Percentiles rank a stretch among this genome's conserved stretches.
phyloP scores from a whole-genome alignment of 148 eudicot genomes.

The Rhododendron williamsianum region DNA sequence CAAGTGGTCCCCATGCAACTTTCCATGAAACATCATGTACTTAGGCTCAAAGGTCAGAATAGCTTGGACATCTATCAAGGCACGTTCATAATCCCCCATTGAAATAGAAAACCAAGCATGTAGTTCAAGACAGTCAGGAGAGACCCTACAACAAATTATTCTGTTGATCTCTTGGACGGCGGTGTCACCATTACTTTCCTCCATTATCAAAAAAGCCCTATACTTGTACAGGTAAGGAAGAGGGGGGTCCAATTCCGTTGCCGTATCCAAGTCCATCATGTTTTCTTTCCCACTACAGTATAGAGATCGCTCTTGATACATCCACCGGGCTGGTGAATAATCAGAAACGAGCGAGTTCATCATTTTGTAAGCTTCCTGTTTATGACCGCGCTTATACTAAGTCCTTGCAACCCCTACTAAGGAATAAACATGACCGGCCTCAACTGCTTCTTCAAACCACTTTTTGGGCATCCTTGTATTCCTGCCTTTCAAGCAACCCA shows the following conservation, averaged over 20 bases:
- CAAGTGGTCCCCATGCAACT: slow-evolving; percentile 52
- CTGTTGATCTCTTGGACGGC: slow-evolving; percentile 67
- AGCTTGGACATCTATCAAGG: slow-evolving; percentile 66
- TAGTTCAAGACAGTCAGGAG: slow-evolving; percentile 86
- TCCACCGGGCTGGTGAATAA: slow-evolving; percentile 73
- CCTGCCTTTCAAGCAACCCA: slow-evolving; percentile 75
- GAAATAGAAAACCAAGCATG: slow-evolving; percentile 74
- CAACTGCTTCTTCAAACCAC: slow-evolving; percentile 68
- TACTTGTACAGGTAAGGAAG: slow-evolving; percentile 73
- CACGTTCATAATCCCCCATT: slow-evolving; percentile 66
- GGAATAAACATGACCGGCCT: slow-evolving; percentile 77
- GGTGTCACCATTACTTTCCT: slow-evolving; percentile 33
- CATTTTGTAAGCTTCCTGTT: slow-evolving; percentile 59
- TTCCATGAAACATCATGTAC: slow-evolving; percentile 71
- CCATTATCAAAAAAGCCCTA: slow-evolving; percentile 55
- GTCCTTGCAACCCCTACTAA: slow-evolving; percentile 73
- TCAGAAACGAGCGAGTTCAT: slow-evolving; percentile 58
- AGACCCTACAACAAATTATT: slow-evolving; percentile 63
- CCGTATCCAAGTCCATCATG: slow-evolving; percentile 59
- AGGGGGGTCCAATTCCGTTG: slow-evolving; percentile 72
- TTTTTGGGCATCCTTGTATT: slow-evolving; percentile 70
- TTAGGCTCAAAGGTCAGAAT: slow-evolving; percentile 61
- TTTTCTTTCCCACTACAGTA: slow-evolving; percentile 68
- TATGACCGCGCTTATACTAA: slow-evolving; percentile 76
- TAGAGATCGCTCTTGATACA: slow-evolving; percentile 80